Conservation (phyloP, 176 grass and related monocot genomes). For the Triticum dicoccoides region DNA sequence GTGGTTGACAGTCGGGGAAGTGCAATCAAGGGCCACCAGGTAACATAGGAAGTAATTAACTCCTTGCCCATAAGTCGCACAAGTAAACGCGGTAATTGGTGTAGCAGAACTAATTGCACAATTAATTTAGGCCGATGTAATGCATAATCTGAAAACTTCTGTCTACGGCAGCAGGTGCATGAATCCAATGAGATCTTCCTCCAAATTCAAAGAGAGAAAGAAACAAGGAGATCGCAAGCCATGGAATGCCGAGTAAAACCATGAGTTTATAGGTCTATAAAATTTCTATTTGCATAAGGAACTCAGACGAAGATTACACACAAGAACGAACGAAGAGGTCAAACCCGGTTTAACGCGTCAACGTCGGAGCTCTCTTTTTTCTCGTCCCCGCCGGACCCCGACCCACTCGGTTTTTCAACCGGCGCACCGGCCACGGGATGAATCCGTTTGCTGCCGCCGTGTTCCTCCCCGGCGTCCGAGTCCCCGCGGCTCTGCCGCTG, state of each 20-base stretch:
- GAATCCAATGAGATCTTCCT: not conserved
- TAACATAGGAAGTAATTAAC: not conserved
- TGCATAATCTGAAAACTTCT: not conserved
- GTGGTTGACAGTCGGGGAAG: not conserved
- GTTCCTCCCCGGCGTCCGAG: slow-evolving; percentile 19
- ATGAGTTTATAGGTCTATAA: not conserved
- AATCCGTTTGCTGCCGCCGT: slow-evolving; percentile 34
- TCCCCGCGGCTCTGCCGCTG: slow-evolving; percentile 29
- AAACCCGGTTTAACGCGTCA: slow-evolving; percentile 55
- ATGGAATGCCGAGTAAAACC: not conserved
- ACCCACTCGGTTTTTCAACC: not conserved
- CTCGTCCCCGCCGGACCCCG: not conserved
- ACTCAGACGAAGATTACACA: not conserved
- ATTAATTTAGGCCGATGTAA: not conserved
- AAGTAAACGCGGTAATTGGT: not conserved
- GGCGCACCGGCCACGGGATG: slow-evolving; percentile 22
- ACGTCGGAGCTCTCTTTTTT: slow-evolving; percentile 14
- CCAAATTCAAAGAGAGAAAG: not conserved
- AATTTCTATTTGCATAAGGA: not conserved
- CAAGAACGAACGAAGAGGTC: slow-evolving; percentile 8
- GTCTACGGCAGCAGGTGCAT: not conserved
- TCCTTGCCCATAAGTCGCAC: not conserved
- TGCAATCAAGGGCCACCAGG: not conserved
- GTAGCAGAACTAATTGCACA: not conserved
- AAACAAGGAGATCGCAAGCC: not conserved